phyloP scores from a whole-genome alignment of 495 filamentous ascomycete species.

The Halenospora varia region DNA sequence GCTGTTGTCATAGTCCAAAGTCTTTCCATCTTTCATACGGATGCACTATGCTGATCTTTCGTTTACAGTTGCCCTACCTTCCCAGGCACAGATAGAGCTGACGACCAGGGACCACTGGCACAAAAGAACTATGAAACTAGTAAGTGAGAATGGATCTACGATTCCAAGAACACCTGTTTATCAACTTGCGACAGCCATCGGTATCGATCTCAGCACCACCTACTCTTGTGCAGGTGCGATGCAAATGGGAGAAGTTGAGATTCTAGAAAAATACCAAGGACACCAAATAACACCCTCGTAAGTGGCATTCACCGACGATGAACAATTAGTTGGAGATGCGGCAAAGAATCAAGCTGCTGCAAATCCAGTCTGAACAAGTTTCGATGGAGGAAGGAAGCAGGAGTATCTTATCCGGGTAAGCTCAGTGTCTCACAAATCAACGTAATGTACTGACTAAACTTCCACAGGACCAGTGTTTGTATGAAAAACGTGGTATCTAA shows the following conservation, averaged over 20 bases:
- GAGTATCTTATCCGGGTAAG: too few relatives aligned
- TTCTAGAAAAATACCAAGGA: constrained; percentile 95
- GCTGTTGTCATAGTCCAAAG: too few relatives aligned
- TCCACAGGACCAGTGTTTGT: too few relatives aligned
- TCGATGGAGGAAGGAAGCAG: too few relatives aligned
- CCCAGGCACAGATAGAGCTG: constrained; percentile 66
- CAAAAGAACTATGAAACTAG: constrained; percentile 75
- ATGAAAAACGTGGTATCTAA: too few relatives aligned
- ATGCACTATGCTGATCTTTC: too few relatives aligned
- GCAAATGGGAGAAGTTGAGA: constrained; percentile 98
- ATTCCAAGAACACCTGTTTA: constrained; percentile 11
- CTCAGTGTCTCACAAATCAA: too few relatives aligned
- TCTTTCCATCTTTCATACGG: too few relatives aligned
- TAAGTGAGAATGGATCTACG: constrained; percentile 17
- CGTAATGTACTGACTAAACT: too few relatives aligned
- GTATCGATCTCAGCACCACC: constrained; percentile 98
- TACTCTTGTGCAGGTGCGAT: constrained; percentile 99
- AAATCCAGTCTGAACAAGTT: constrained; percentile 86
- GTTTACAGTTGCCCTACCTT: too few relatives aligned
- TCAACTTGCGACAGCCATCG: constrained; percentile 57
- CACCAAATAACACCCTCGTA: constrained; percentile 99
- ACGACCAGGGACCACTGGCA: constrained; percentile 48
- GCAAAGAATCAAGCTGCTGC: constrained; percentile 98
- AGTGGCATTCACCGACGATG: constrained; percentile 97
- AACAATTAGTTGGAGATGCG: constrained; percentile 94